A percentile compares a stretch with the other conserved stretches of the same genome.
These are phyloP conservation scores for Leucaena leucocephala DNA, from an alignment of 306 rosid genomes.

Conservation along the genomic window DNA sequence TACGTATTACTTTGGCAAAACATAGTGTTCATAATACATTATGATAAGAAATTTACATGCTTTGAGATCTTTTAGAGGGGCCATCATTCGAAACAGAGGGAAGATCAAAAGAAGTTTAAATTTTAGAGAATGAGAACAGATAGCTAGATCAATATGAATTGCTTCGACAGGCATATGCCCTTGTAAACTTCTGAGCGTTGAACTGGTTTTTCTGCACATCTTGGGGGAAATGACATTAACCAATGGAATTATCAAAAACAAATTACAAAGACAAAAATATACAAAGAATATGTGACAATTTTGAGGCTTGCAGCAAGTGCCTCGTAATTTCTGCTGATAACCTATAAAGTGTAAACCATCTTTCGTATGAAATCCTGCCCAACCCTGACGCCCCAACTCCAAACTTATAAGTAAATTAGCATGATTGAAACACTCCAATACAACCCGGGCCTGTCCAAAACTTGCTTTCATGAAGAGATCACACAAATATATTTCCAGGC, in stretches of 20 bases:
- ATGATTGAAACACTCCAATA: conserved; percentile 26
- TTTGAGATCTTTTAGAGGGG: background rate
- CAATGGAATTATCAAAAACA: conserved; percentile 50
- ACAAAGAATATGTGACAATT: conserved; percentile 54
- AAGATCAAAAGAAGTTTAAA: background rate
- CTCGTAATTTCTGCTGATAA: conserved; percentile 30
- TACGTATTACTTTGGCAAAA: background rate
- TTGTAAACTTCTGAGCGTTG: background rate
- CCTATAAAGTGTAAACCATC: conserved; percentile 31
- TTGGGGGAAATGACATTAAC: conserved; percentile 39
- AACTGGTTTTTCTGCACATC: conserved; percentile 35
- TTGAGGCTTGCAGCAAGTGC: conserved; percentile 27
- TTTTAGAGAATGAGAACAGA: background rate
- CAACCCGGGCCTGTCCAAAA: conserved; percentile 34
- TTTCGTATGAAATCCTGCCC: conserved; percentile 39
- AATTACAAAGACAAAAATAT: conserved; percentile 52
- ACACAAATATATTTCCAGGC: conserved; percentile 45
- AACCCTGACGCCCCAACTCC: conserved; percentile 37
- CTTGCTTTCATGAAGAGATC: conserved; percentile 38
- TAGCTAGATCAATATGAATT: conserved; percentile 13
- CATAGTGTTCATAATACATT: background rate
- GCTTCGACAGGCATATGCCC: background rate
- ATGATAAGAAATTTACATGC: background rate
- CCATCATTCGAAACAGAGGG: background rate
- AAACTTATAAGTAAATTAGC: conserved; percentile 28